Percentiles rank a stretch among this genome's conserved stretches.
These are phyloP conservation scores for Ceratobasidium sp. DNA, from an alignment of 1,284 basidiomycete genomes.

Conservation along the genomic window DNA sequence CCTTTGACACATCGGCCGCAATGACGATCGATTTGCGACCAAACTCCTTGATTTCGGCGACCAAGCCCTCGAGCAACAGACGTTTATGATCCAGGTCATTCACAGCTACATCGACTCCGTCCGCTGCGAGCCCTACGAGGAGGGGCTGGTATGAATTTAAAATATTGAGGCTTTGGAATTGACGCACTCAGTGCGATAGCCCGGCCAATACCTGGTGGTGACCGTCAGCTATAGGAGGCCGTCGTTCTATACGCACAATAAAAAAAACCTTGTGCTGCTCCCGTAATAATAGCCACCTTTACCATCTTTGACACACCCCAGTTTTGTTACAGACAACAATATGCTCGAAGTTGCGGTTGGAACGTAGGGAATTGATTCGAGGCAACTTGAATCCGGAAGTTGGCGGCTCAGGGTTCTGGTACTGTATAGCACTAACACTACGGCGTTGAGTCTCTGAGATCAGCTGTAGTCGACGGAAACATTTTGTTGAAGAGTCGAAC, in stretches of 20 bases:
- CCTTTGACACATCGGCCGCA: conserved; percentile 48
- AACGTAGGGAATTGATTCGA: no score
- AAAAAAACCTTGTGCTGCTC: background rate
- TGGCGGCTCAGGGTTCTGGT: no score
- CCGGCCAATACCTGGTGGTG: background rate
- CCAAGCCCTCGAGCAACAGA: conserved; percentile 49
- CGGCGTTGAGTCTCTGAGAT: no score
- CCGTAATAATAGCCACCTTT: background rate
- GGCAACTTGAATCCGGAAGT: no score
- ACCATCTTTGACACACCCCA: background rate
- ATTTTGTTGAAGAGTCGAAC: no score
- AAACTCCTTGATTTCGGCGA: conserved; percentile 34
- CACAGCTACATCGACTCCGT: conserved; percentile 58
- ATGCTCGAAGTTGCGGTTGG: no score
- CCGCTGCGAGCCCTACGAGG: conserved; percentile 54
- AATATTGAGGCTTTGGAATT: background rate
- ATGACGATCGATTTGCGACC: conserved; percentile 40
- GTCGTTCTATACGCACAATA: background rate
- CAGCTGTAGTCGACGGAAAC: no score
- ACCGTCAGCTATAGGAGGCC: background rate
- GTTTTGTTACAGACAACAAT: no score
- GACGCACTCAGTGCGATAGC: background rate
- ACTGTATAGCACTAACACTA: no score
- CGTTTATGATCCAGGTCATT: conserved; percentile 55
- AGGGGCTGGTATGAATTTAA: background rate